Percentiles rank a stretch among this genome's conserved stretches.
Conservation (phyloP, 768 basidiomycete genomes). For the Nidularia pulvinata region DNA sequence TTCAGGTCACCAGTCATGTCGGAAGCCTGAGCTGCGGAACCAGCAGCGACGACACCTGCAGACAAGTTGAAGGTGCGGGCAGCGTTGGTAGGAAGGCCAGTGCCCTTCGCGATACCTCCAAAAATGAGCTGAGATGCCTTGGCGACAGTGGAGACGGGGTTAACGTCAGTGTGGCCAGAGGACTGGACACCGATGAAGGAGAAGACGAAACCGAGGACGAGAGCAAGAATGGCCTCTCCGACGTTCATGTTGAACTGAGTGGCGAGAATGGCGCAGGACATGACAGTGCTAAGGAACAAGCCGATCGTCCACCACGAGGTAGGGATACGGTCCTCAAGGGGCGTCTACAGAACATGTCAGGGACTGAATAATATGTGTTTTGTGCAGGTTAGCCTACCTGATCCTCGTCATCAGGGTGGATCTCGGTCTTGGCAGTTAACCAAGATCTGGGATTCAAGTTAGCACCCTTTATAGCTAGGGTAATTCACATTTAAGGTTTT, state of each 20-base stretch:
- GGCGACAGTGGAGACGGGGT: slow-evolving; percentile 59
- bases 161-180: slow-evolving; percentile 58
- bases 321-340: slow-evolving; percentile 54
- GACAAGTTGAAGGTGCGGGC: slow-evolving; percentile 47
- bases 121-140: slow-evolving; percentile 68
- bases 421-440: slow-evolving; percentile 22
- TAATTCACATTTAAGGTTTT: too few relatives aligned
- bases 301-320: slow-evolving; percentile 53
- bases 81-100: slow-evolving; percentile 24
- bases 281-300: slow-evolving; percentile 42
- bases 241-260: slow-evolving; percentile 57
- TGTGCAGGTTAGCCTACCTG: slow-evolving; percentile 15
- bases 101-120: slow-evolving; percentile 56
- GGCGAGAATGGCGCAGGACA: slow-evolving; percentile 52
- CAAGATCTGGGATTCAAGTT: slow-evolving; percentile 23
- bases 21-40: slow-evolving; percentile 53
- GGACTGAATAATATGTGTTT: neutral
- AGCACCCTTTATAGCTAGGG: slow-evolving; percentile 11
- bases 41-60: slow-evolving; percentile 53
- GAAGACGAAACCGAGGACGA: slow-evolving; percentile 63
- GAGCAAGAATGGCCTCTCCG: slow-evolving; percentile 54
- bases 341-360: slow-evolving; percentile 24
- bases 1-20: slow-evolving; percentile 74
- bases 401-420: slow-evolving; percentile 43
- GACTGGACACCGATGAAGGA: slow-evolving; percentile 69